These are phyloP conservation scores for Botrytis hyacinthi DNA, from an alignment of 2,329 filamentous ascomycete species.

Conservation along the genomic window DNA sequence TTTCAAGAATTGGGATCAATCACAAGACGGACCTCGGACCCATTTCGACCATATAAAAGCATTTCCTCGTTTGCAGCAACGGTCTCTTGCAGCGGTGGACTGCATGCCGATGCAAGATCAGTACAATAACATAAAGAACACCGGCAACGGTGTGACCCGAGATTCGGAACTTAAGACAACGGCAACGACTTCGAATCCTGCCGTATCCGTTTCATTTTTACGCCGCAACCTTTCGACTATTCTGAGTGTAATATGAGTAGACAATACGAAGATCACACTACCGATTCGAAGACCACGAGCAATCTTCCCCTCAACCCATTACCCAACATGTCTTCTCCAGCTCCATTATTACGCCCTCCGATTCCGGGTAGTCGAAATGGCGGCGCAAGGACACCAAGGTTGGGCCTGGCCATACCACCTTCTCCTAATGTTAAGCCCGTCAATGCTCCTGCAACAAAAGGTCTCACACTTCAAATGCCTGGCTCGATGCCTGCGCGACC, in stretches of 20 bases:
- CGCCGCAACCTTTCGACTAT: slow-evolving; percentile 16
- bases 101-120: slow-evolving; percentile 34
- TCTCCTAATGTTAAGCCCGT: slow-evolving; percentile 81
- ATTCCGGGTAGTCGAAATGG: slow-evolving; percentile 38
- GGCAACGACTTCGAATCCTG: slow-evolving; percentile 17
- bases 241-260: slow-evolving; percentile 13
- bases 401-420: slow-evolving; percentile 86
- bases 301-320: slow-evolving; percentile 24
- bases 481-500: slow-evolving; percentile 44
- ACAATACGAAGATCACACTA: slow-evolving; percentile 25
- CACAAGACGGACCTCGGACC: slow-evolving; percentile 6
- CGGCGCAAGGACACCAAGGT: slow-evolving; percentile 40
- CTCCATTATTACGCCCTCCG: slow-evolving; percentile 40
- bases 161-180: slow-evolving; percentile 21
- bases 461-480: slow-evolving; percentile 37
- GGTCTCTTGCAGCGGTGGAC: slow-evolving; percentile 29
- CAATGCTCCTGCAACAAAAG: slow-evolving; percentile 34
- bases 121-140: slow-evolving; percentile 26
- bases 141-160: slow-evolving; percentile 28
- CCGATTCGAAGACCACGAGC: slow-evolving; percentile 28
- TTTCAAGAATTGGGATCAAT: slow-evolving; percentile 11
- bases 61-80: slow-evolving; percentile 19
- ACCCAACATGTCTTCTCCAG: slow-evolving; percentile 40
- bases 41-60: slow-evolving; percentile 20
- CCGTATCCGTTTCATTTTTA: slow-evolving; percentile 26